Evolutionary conservation across 495 filamentous ascomycete species (phyloP).

Genomic region (Daldinia loculata): DNA sequence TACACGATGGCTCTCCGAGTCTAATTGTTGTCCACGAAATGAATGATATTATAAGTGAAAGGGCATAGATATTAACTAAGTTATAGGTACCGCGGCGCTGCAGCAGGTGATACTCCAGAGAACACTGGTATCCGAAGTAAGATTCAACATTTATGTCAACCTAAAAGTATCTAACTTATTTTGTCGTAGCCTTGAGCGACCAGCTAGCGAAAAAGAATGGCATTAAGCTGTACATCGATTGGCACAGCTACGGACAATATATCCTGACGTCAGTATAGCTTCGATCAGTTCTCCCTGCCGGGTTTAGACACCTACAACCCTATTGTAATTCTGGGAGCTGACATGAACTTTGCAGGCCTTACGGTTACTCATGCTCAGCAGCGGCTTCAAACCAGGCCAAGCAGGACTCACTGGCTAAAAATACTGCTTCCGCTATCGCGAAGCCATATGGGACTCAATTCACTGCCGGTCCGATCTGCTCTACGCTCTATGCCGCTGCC

Average conservation of each 20-base stretch:
- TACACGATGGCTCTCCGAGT: background rate
- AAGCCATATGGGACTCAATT: constrained; percentile 59
- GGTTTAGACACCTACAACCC: background rate
- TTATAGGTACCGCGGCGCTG: constrained; percentile 41
- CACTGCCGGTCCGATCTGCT: constrained; percentile 63
- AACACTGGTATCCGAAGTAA: constrained; percentile 46
- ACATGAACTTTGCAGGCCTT: constrained; percentile 35
- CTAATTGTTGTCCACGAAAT: background rate
- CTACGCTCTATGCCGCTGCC: constrained; percentile 64
- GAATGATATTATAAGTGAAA: background rate
- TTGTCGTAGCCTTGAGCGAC: constrained; percentile 48
- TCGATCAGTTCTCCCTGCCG: constrained; percentile 2
- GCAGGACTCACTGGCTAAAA: constrained; percentile 52
- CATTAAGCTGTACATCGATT: constrained; percentile 69
- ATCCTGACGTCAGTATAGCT: constrained; percentile 36
- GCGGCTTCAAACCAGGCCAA: constrained; percentile 56
- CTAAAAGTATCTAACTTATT: background rate
- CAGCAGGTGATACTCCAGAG: constrained; percentile 50
- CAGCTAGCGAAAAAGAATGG: constrained; percentile 54
- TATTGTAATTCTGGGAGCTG: constrained; percentile 5
- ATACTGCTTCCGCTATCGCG: constrained; percentile 52
- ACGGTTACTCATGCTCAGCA: constrained; percentile 52
- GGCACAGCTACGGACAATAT: constrained; percentile 68
- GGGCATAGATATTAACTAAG: constrained; percentile 3
- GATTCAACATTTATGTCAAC: background rate